A percentile compares a stretch with the other conserved stretches of the same genome.
phyloP scores from a whole-genome alignment of 2,329 filamentous ascomycete species.

The Botryotinia globosa region DNA sequence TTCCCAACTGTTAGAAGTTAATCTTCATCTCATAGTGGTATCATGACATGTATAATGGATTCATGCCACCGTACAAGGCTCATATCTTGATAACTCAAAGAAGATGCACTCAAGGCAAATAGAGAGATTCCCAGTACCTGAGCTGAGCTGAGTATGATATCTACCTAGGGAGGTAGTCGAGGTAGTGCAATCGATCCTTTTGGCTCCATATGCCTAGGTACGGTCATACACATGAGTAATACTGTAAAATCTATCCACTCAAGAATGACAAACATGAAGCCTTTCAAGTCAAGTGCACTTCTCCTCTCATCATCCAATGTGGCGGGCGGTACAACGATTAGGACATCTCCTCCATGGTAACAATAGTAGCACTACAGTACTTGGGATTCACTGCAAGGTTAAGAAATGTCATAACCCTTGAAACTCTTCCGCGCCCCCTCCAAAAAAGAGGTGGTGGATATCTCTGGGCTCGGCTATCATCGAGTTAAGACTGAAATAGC shows the following conservation, averaged over 20 bases:
- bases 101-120: not conserved
- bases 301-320: not conserved
- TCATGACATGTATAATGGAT: not conserved
- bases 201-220: no score
- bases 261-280: not conserved
- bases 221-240: constrained; percentile 1
- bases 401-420: not conserved
- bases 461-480: constrained; percentile 6
- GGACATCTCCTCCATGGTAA: not conserved
- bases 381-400: not conserved
- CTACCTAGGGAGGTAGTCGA: not conserved
- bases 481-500: constrained; percentile 7
- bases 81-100: not conserved
- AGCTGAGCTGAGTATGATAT: not conserved
- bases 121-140: not conserved
- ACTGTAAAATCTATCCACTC: not conserved
- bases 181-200: not conserved
- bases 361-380: not conserved
- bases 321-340: not conserved
- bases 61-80: not conserved
- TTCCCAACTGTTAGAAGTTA: not conserved
- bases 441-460: not conserved
- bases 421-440: not conserved
- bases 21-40: not conserved
- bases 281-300: not conserved